Percentiles rank a stretch among this genome's conserved stretches.
Conservation (phyloP, 2,329 filamentous ascomycete genomes). For the Colletotrichum lindemuthianum region DNA sequence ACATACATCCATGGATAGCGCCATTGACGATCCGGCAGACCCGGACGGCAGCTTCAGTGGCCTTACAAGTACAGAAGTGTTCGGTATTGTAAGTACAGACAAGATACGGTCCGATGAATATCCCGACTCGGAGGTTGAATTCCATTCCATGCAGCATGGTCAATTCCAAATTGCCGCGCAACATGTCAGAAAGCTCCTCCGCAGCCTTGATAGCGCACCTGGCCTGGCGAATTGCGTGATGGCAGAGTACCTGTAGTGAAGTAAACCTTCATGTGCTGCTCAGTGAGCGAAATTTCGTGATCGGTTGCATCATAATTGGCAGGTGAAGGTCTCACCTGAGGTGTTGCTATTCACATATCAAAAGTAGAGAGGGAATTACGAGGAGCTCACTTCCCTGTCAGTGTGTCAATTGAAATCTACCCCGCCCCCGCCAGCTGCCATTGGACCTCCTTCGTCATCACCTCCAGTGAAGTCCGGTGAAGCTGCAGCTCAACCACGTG, state of each 20-base stretch:
- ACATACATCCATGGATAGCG: too few species aligned
- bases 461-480: not conserved
- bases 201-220: not conserved
- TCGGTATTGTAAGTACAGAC: too few species aligned
- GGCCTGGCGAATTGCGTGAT: constrained; percentile 15
- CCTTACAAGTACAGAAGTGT: too few species aligned
- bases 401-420: constrained; percentile 6
- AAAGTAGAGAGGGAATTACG: not conserved
- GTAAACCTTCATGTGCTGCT: not conserved
- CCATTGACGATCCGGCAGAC: constrained; percentile 5
- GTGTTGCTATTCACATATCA: not conserved
- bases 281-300: constrained; percentile 28
- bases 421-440: constrained; percentile 33
- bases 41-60: constrained; percentile 5
- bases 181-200: not conserved
- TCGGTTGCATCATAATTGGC: constrained; percentile 30
- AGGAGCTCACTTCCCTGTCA: not conserved
- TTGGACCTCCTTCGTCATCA: constrained; percentile 16
- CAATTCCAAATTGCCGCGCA: constrained; percentile 10
- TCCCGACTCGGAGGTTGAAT: too few species aligned
- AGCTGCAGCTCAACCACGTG: constrained; percentile 1
- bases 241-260: not conserved
- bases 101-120: too few species aligned
- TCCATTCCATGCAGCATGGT: too few species aligned
- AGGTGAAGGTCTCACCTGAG: not conserved